Base-by-base conservation (phyloP, 768 basidiomycete species). In the Hericium rajendrae region DNA sequence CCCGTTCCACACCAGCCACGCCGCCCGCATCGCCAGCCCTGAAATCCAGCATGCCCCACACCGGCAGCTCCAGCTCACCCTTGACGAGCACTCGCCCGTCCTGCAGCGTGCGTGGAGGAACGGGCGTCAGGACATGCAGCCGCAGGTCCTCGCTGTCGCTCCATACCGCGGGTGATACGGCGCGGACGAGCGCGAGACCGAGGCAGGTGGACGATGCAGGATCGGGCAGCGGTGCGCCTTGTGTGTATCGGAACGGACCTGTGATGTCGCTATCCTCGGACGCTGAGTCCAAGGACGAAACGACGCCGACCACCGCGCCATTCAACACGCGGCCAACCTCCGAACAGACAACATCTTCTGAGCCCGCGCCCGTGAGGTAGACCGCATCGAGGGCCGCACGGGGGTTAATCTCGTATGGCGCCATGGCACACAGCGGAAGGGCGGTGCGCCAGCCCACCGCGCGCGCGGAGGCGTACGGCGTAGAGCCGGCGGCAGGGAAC, bases 31-130 rank as follows among this genome's bases (percentile, higher is more conserved):
- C 69, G 2, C 69, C 70, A 4, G 62, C 66, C 57, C 71, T 66
- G 68, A 83, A 86, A 68, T 94, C 92, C 52, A 97, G 73, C 85
- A 92, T 82, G 0, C 87, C 92, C 83, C 87, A 88, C 0, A 93
- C 73, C 0, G 94, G 94, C 0, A 97, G 70, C 68, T 94, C 92
- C 64, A 94, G 74, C 66, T 93, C 91, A 8, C 94, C 94, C 68
- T 89, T 93, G 49, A 95, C 83, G 3, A 95, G 65, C 18, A 82
- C 72, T 4, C 80, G 71, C 22, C 65, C 59, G 6, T 67, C 63
- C 0, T 65, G 60, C 2, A 95, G 74, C 0, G 76, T 43, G 0
- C 65, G 54, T 0, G 78, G 70, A 0, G 85, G 82, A 1, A 93
- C 59, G 0, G 94, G 91, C 0, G 94, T 92, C 38, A 97, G 73